Evolutionary conservation across 257 asterid species (phyloP).

Genomic region (Solanum appendiculatum): DNA sequence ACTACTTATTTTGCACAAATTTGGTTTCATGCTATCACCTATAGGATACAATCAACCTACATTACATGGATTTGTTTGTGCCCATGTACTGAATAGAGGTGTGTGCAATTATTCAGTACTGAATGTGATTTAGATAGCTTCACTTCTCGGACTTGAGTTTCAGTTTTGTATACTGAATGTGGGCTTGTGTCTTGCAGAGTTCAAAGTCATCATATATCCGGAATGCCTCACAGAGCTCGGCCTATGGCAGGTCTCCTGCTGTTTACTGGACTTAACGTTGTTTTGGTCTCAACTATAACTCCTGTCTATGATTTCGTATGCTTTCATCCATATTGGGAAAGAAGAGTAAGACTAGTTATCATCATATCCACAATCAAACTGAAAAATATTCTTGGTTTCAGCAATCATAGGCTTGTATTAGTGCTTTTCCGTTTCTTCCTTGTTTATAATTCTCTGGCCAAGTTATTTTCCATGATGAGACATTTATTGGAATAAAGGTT

Average conservation of each 20-base stretch:
- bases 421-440: neutral
- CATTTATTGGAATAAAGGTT: neutral
- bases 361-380: neutral
- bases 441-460: neutral
- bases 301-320: conserved; percentile 89
- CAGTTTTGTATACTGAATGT: neutral
- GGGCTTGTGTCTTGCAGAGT: neutral
- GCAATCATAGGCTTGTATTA: neutral
- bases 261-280: conserved; percentile 75
- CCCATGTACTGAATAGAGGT: neutral
- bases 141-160: neutral
- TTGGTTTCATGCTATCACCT: neutral
- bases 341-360: conserved; percentile 45
- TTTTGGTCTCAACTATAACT: conserved; percentile 54
- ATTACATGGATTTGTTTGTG: neutral
- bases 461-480: neutral
- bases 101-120: neutral
- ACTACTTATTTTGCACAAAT: neutral
- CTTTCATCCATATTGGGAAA: conserved; percentile 94
- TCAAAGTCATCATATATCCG: neutral
- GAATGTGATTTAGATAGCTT: neutral
- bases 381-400: neutral
- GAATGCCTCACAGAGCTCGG: conserved; percentile 83
- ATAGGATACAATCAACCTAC: neutral
- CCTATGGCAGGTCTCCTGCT: conserved; percentile 80